Percentiles rank a stretch among this genome's conserved stretches.
Conservation (phyloP, 768 basidiomycete genomes). For the Pleurotus cornucopiae region DNA sequence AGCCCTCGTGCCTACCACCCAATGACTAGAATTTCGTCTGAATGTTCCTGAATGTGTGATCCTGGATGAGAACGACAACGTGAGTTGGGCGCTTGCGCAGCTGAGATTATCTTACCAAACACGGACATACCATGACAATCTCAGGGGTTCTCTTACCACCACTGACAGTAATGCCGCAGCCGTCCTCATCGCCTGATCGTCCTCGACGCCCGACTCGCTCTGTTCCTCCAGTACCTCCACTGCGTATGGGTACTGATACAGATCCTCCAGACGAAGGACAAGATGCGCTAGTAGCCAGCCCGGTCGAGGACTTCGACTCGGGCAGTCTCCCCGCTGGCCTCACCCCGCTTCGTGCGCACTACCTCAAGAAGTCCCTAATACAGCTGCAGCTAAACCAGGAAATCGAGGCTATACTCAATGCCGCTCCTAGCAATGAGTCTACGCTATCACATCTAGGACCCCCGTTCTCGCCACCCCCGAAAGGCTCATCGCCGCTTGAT, state of each 20-base stretch:
- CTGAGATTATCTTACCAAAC: not conserved
- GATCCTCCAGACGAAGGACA: not conserved
- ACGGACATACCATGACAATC: not conserved
- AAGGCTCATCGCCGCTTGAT: constrained; percentile 55
- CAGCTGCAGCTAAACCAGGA: constrained; percentile 83
- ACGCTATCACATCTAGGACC: constrained; percentile 85
- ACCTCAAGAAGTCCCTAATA: constrained; percentile 94
- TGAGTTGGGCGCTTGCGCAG: too few relatives aligned
- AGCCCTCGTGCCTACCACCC: too few relatives aligned
- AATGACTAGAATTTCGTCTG: too few relatives aligned
- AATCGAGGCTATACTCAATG: constrained; percentile 59
- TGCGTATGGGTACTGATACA: not conserved
- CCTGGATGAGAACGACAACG: too few relatives aligned
- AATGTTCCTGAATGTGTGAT: too few relatives aligned
- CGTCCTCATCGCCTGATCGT: not conserved
- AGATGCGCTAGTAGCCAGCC: not conserved
- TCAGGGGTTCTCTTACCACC: not conserved
- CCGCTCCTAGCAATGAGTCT: constrained; percentile 44
- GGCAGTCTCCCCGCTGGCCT: constrained; percentile 32
- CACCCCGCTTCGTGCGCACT: constrained; percentile 90
- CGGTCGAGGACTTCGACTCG: not conserved
- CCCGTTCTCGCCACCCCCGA: constrained; percentile 75
- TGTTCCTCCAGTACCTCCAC: constrained; percentile 12
- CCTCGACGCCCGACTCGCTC: not conserved
- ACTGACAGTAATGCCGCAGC: not conserved